phyloP scores from a whole-genome alignment of 192 early-diverging fungal species.

The Coemansia sp. region DNA sequence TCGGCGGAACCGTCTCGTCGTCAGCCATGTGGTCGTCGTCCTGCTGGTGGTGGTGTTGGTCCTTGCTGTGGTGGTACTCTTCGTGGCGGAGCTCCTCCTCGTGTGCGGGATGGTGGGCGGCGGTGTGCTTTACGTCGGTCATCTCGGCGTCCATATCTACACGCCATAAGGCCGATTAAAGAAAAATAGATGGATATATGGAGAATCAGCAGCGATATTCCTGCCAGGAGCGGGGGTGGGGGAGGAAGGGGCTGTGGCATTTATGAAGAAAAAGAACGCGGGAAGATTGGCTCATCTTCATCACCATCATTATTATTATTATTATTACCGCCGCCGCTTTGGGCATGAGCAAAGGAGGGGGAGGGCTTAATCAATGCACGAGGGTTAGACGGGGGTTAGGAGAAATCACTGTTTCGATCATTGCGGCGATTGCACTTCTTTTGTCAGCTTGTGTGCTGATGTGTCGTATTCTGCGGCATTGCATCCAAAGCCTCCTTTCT shows the following conservation, averaged over 20 bases:
- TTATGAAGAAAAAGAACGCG: background rate
- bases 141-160: conserved; percentile 43
- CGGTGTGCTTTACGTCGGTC: conserved; percentile 29
- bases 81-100: conserved; percentile 11
- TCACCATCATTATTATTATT: too few relatives aligned
- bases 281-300: background rate
- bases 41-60: conserved; percentile 11
- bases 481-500: too few relatives aligned
- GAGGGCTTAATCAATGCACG: too few relatives aligned
- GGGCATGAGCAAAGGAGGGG: too few relatives aligned
- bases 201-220: background rate
- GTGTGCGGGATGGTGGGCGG: conserved; percentile 19
- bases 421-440: too few relatives aligned
- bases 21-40: conserved; percentile 34
- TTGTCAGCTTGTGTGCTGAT: too few relatives aligned
- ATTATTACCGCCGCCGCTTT: too few relatives aligned
- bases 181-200: background rate
- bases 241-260: background rate
- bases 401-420: too few relatives aligned
- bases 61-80: conserved; percentile 5
- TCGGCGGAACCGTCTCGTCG: conserved; percentile 1
- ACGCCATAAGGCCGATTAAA: background rate
- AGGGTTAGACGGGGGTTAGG: too few relatives aligned
- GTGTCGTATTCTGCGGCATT: too few relatives aligned
- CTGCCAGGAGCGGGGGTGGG: background rate